A percentile compares a stretch with the other conserved stretches of the same genome.
These are phyloP conservation scores for Bombardia bombarda DNA, from an alignment of 495 filamentous ascomycete genomes.

Conservation along the genomic window DNA sequence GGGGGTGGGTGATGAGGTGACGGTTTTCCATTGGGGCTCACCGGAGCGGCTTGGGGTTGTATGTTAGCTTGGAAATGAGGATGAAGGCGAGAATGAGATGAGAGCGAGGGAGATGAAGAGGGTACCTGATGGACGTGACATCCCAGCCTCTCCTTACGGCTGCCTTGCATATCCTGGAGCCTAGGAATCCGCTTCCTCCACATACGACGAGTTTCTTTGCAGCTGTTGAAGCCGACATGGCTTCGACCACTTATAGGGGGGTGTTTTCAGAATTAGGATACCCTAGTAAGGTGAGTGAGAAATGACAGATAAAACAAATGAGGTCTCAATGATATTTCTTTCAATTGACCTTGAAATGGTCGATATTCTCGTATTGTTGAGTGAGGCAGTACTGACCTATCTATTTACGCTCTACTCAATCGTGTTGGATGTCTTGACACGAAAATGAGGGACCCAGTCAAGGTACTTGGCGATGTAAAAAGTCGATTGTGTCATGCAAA, in stretches of 20 bases:
- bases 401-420: too few relatives aligned
- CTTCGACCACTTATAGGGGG: too few relatives aligned
- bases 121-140: conserved; percentile 79
- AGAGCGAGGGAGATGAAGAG: not conserved
- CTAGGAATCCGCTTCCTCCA: conserved; percentile 93
- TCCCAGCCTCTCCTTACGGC: conserved; percentile 76
- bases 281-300: too few relatives aligned
- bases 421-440: too few relatives aligned
- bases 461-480: too few relatives aligned
- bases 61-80: not conserved
- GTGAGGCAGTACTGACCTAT: too few relatives aligned
- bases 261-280: too few relatives aligned
- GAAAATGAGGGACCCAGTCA: too few relatives aligned
- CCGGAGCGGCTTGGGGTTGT: conserved; percentile 64
- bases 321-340: too few relatives aligned
- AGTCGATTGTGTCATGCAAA: too few relatives aligned
- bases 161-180: conserved; percentile 84
- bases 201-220: conserved; percentile 75
- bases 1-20: conserved; percentile 63
- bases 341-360: too few relatives aligned
- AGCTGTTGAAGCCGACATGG: not conserved
- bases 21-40: conserved; percentile 69
- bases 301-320: too few relatives aligned
- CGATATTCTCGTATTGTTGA: conserved; percentile 20
- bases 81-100: not conserved